These are phyloP conservation scores for Boeremia lycopersici DNA, from an alignment of 2,329 filamentous ascomycete genomes.

Conservation along the genomic window DNA sequence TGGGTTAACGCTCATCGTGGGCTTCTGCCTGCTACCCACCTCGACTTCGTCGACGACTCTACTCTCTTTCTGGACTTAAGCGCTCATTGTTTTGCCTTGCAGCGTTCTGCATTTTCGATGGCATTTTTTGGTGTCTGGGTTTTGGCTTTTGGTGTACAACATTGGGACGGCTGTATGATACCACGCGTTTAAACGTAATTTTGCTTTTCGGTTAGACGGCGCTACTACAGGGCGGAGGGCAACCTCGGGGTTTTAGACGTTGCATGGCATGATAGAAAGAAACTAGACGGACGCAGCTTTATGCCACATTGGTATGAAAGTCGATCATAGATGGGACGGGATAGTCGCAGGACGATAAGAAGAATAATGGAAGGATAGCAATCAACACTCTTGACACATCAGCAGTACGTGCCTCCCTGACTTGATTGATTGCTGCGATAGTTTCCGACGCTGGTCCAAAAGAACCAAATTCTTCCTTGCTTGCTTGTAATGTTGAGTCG, in stretches of 20 bases:
- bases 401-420: not conserved
- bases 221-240: slow-evolving; percentile 12
- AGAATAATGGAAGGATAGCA: not conserved
- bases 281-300: slow-evolving; percentile 13
- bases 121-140: slow-evolving; percentile 25
- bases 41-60: slow-evolving; percentile 1
- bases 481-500: not conserved
- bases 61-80: slow-evolving; percentile 5
- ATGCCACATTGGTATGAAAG: not conserved
- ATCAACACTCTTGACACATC: not conserved
- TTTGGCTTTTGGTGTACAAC: slow-evolving; percentile 16
- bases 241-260: slow-evolving; percentile 1
- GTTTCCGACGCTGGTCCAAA: not conserved
- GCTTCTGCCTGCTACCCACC: slow-evolving; percentile 3
- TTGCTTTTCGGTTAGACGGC: slow-evolving; percentile 22
- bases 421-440: not conserved
- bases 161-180: slow-evolving; percentile 21
- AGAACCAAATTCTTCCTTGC: not conserved
- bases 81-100: slow-evolving; percentile 1
- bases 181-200: slow-evolving; percentile 12
- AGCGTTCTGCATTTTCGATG: slow-evolving; percentile 11
- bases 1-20: not conserved
- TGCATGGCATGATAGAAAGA: slow-evolving; percentile 8
- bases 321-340: slow-evolving; percentile 2
- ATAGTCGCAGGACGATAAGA: not conserved